These are phyloP conservation scores for Pichia sporocuriosa DNA, from an alignment of 805 yeast genomes.

Conservation along the genomic window DNA sequence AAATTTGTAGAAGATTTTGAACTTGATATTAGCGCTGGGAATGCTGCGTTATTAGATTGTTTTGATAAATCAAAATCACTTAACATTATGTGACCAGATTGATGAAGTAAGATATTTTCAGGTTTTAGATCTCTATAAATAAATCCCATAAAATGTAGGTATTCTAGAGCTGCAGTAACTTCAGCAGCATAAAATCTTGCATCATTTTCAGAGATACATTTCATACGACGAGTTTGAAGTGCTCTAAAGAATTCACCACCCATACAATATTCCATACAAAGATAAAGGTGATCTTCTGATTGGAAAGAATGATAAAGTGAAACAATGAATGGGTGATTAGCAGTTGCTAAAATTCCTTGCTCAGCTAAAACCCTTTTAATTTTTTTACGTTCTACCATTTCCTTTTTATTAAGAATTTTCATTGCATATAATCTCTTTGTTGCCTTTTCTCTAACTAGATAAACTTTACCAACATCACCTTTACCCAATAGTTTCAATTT, in stretches of 20 bases:
- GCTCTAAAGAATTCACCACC: conserved; percentile 99
- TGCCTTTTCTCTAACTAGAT: conserved; percentile 75
- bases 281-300: conserved; percentile 80
- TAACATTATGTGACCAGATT: conserved; percentile 96
- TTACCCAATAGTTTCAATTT: conserved; percentile 86
- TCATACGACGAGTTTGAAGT: conserved; percentile 79
- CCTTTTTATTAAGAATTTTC: conserved; percentile 84
- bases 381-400: conserved; percentile 92
- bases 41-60: conserved; percentile 70
- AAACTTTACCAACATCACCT: conserved; percentile 98
- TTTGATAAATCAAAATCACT: conserved; percentile 94
- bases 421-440: conserved; percentile 78
- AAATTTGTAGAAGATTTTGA: conserved; percentile 31
- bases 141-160: conserved; percentile 93
- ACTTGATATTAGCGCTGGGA: conserved; percentile 55
- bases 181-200: conserved; percentile 95
- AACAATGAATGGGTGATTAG: conserved; percentile 95
- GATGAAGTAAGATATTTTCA: conserved; percentile 88
- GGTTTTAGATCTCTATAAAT: conserved; percentile 96
- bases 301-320: conserved; percentile 95
- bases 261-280: conserved; percentile 98
- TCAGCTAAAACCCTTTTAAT: conserved; percentile 93
- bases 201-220: conserved; percentile 79
- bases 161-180: conserved; percentile 94
- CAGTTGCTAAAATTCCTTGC: conserved; percentile 91